These are phyloP conservation scores for Arthrobotrys sphaeroides DNA, from an alignment of 2,329 filamentous ascomycete species.

Conservation along the genomic window DNA sequence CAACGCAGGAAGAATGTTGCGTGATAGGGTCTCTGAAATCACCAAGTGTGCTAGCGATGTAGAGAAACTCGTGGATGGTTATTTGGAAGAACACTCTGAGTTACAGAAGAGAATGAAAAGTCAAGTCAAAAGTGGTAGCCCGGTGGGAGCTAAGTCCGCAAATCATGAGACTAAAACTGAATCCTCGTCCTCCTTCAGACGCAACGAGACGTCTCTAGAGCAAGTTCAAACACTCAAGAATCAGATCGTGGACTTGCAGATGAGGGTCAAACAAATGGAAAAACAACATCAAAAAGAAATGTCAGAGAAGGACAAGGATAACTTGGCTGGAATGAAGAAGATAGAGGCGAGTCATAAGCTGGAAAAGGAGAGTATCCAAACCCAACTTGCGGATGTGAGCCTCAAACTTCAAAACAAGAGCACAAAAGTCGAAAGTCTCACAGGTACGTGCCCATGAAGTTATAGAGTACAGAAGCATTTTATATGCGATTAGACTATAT, in stretches of 20 bases:
- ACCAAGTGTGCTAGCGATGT: neutral
- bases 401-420: neutral
- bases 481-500: neutral
- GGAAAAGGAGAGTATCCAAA: neutral
- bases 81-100: conserved; percentile 9
- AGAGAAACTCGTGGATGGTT: neutral
- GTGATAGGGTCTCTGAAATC: conserved; percentile 5
- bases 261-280: neutral
- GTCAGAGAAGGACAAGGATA: neutral
- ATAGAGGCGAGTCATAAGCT: neutral
- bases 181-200: neutral
- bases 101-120: conserved; percentile 1
- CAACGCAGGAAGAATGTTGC: conserved; percentile 7
- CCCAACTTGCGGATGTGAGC: neutral
- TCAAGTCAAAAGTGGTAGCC: neutral
- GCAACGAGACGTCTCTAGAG: neutral
- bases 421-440: conserved; percentile 2
- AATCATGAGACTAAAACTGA: neutral
- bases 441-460: neutral
- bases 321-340: neutral
- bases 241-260: neutral
- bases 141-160: neutral
- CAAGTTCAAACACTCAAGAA: neutral
- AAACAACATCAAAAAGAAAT: neutral
- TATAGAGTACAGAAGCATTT: neutral